phyloP scores from a whole-genome alignment of 768 basidiomycete species.

The Leccinum longicurvipes region DNA sequence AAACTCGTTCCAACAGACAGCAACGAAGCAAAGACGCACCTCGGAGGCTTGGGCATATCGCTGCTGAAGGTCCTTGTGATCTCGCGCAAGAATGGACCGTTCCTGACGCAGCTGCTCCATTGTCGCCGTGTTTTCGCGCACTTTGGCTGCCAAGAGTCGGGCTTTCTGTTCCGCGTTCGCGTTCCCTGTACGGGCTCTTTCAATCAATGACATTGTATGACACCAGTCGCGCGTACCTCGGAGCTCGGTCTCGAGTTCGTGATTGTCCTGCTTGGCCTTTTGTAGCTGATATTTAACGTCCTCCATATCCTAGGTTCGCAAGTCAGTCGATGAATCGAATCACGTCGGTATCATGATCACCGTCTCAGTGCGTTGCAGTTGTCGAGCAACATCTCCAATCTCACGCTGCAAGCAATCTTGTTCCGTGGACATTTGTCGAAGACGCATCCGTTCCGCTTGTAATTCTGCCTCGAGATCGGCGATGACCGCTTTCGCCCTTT shows the following conservation, averaged over 20 bases:
- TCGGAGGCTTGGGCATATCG: too few relatives aligned
- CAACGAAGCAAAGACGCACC: too few relatives aligned
- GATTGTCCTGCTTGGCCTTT: slow-evolving; percentile 68
- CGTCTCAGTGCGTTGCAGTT: slow-evolving; percentile 68
- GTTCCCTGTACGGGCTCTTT: slow-evolving; percentile 42
- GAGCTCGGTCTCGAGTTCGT: slow-evolving; percentile 71
- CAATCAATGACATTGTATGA: background rate
- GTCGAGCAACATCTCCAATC: slow-evolving; percentile 56
- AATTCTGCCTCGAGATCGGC: slow-evolving; percentile 69
- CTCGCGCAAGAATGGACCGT: slow-evolving; percentile 60
- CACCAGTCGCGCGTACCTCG: slow-evolving; percentile 45
- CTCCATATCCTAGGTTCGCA: slow-evolving; percentile 63
- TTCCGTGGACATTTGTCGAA: slow-evolving; percentile 61
- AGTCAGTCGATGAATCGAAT: slow-evolving; percentile 1
- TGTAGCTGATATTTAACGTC: slow-evolving; percentile 68
- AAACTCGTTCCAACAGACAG: too few relatives aligned
- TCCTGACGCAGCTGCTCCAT: slow-evolving; percentile 78
- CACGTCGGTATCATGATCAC: slow-evolving; percentile 36
- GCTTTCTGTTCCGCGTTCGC: slow-evolving; percentile 70
- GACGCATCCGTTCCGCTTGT: slow-evolving; percentile 63
- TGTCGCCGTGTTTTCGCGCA: slow-evolving; percentile 63
- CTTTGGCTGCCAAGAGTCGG: slow-evolving; percentile 63
- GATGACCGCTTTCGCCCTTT: slow-evolving; percentile 60
- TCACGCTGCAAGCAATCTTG: slow-evolving; percentile 62
- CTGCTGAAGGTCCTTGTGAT: too few relatives aligned